A percentile compares a stretch with the other conserved stretches of the same genome.
Evolutionary conservation across 2,329 filamentous ascomycete genomes (phyloP).

Genomic region (Cadophora malorum): DNA sequence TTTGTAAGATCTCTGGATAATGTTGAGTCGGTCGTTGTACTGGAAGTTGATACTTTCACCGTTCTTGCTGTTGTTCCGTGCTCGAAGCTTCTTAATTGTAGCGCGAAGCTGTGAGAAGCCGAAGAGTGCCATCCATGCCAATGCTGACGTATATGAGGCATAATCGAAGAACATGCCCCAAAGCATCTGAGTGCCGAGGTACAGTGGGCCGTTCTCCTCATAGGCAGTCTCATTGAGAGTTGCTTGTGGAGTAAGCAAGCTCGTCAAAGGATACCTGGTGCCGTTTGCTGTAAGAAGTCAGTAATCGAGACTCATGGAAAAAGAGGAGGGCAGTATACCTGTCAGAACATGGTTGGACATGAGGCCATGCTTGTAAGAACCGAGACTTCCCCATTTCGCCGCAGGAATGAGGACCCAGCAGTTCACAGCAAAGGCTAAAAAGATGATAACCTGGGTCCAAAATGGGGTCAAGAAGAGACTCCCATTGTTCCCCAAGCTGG

Average conservation of each 20-base stretch:
- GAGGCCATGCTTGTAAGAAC: slow-evolving; percentile 57
- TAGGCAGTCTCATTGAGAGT: slow-evolving; percentile 51
- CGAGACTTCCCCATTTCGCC: slow-evolving; percentile 63
- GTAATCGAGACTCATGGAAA: neutral
- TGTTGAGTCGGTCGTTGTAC: slow-evolving; percentile 64
- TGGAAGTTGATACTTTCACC: slow-evolving; percentile 56
- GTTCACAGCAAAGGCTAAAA: slow-evolving; percentile 59
- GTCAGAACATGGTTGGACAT: slow-evolving; percentile 64
- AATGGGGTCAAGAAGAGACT: slow-evolving; percentile 62
- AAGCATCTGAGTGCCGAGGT: slow-evolving; percentile 61
- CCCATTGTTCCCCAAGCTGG: slow-evolving; percentile 49
- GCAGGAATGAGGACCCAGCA: slow-evolving; percentile 65
- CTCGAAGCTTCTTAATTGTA: slow-evolving; percentile 53
- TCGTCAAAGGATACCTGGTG: slow-evolving; percentile 46
- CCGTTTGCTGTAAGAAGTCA: slow-evolving; percentile 41
- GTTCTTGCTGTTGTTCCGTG: slow-evolving; percentile 42
- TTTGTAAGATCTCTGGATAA: slow-evolving; percentile 61
- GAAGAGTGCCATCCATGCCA: slow-evolving; percentile 64
- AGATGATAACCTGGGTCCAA: slow-evolving; percentile 64
- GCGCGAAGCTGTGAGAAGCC: slow-evolving; percentile 55
- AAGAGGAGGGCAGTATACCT: slow-evolving; percentile 45
- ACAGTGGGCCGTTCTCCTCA: slow-evolving; percentile 57
- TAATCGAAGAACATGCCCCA: slow-evolving; percentile 68
- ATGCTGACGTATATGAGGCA: slow-evolving; percentile 61
- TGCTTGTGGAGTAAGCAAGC: slow-evolving; percentile 46